phyloP scores from a whole-genome alignment of 768 basidiomycete species.

The Serendipita sp. region DNA sequence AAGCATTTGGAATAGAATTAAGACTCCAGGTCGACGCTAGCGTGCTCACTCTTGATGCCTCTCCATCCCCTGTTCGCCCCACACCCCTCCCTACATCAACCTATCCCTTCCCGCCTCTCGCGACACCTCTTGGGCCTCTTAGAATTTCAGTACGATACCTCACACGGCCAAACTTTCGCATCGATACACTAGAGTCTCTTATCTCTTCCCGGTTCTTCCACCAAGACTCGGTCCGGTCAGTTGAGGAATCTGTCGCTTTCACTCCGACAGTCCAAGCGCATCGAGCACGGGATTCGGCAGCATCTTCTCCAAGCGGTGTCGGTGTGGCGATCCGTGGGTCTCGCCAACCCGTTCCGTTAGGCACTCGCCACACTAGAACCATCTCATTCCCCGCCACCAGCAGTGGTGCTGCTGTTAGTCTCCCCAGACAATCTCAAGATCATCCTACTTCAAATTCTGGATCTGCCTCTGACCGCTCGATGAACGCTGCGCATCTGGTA shows the following conservation, averaged over 20 bases:
- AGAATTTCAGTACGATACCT: constrained; percentile 49
- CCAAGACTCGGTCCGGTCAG: constrained; percentile 35
- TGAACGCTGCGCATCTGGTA: background rate
- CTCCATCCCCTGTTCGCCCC: constrained; percentile 18
- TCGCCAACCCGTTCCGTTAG: background rate
- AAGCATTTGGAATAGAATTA: background rate
- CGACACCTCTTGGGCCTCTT: constrained; percentile 51
- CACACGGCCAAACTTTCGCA: constrained; percentile 45
- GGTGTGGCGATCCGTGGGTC: background rate
- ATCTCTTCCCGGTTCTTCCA: constrained; percentile 58
- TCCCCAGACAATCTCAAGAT: background rate
- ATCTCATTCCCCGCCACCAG: background rate
- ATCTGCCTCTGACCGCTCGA: background rate
- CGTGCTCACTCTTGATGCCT: constrained; percentile 5
- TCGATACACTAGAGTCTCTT: constrained; percentile 62
- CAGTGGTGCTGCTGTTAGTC: background rate
- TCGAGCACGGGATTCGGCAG: background rate
- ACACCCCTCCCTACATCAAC: constrained; percentile 32
- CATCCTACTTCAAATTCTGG: background rate
- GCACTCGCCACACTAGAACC: background rate
- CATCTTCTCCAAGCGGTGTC: background rate
- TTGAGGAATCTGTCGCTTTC: constrained; percentile 23
- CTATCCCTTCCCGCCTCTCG: constrained; percentile 47
- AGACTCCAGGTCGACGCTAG: background rate
- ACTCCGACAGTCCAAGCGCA: constrained; percentile 34